These are phyloP conservation scores for Harrya chromipes DNA, from an alignment of 768 basidiomycete species.

Conservation along the genomic window DNA sequence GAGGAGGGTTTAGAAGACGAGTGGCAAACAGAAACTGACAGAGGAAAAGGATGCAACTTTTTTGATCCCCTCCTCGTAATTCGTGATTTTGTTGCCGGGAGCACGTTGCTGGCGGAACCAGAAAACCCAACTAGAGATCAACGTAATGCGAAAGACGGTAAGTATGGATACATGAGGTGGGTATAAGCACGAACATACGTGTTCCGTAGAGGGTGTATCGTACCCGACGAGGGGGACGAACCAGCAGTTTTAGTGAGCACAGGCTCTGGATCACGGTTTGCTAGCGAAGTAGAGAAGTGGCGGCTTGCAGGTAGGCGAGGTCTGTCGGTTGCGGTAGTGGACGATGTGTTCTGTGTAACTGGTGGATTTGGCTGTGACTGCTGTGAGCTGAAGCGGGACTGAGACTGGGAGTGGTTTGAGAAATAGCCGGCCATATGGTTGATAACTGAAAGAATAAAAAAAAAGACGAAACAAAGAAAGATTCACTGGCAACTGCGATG, in stretches of 20 bases:
- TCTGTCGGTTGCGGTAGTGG: constrained; percentile 20
- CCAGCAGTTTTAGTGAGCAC: constrained; percentile 40
- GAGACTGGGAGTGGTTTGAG: constrained; percentile 71
- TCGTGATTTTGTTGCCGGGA: constrained; percentile 85
- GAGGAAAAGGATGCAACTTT: constrained; percentile 88
- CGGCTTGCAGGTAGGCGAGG: constrained; percentile 60
- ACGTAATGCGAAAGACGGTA: constrained; percentile 14
- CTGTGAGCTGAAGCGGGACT: constrained; percentile 65
- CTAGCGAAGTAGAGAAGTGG: constrained; percentile 66
- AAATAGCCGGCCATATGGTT: constrained; percentile 66
- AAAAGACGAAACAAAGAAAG: background rate
- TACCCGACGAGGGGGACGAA: constrained; percentile 21
- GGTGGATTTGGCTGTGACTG: constrained; percentile 27
- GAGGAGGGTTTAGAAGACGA: constrained; percentile 1
- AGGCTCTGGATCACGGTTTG: constrained; percentile 35
- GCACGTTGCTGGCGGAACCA: constrained; percentile 91
- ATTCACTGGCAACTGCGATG: constrained; percentile 2
- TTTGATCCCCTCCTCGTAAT: constrained; percentile 94
- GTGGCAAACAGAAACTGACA: constrained; percentile 39
- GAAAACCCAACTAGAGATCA: constrained; percentile 71
- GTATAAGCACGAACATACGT: constrained; percentile 65
- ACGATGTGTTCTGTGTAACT: too few species aligned
- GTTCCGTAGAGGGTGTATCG: constrained; percentile 76
- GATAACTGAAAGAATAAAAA: constrained; percentile 30
- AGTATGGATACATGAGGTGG: constrained; percentile 13